Percentiles rank a stretch among this genome's conserved stretches.
These are phyloP conservation scores for Boeremia exigua DNA, from an alignment of 2,329 filamentous ascomycete species.

Conservation along the genomic window DNA sequence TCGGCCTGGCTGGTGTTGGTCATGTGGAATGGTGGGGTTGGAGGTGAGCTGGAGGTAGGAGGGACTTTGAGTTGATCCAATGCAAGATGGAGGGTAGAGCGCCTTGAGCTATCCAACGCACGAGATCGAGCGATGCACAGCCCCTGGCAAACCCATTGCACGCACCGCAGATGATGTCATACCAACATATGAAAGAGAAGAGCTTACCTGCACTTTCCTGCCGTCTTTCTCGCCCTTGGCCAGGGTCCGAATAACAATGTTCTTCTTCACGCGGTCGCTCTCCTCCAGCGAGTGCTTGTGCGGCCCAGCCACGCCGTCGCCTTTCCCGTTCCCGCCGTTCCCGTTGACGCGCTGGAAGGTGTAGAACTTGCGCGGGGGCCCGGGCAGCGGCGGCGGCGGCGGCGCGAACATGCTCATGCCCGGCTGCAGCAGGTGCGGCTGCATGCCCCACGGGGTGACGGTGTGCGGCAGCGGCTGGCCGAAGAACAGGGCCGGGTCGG, in stretches of 20 bases:
- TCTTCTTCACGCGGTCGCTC: slow-evolving; percentile 82
- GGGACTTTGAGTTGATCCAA: no score
- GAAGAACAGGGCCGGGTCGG: slow-evolving; percentile 32
- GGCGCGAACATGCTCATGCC: slow-evolving; percentile 24
- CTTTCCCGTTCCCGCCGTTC: slow-evolving; percentile 74
- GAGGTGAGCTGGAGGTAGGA: no score
- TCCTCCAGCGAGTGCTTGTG: slow-evolving; percentile 76
- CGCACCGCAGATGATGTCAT: no score
- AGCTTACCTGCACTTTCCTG: slow-evolving; percentile 60
- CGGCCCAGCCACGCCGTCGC: slow-evolving; percentile 71
- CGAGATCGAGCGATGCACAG: no score
- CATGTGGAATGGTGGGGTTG: slow-evolving; percentile 44
- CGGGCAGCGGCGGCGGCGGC: slow-evolving; percentile 10
- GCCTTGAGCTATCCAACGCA: no score
- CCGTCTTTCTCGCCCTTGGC: slow-evolving; percentile 69
- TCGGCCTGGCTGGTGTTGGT: slow-evolving; percentile 59
- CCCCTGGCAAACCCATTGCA: no score
- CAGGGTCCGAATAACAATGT: slow-evolving; percentile 72
- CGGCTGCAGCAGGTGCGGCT: slow-evolving; percentile 24
- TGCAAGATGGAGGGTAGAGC: no score
- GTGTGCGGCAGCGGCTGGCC: slow-evolving; percentile 27
- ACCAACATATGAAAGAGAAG: no score
- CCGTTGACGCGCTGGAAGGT: slow-evolving; percentile 81
- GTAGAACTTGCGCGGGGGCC: slow-evolving; percentile 55
- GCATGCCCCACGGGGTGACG: slow-evolving; percentile 33